These are phyloP conservation scores for Balakata baccata DNA, from an alignment of 345 rosid species.

Conservation along the genomic window DNA sequence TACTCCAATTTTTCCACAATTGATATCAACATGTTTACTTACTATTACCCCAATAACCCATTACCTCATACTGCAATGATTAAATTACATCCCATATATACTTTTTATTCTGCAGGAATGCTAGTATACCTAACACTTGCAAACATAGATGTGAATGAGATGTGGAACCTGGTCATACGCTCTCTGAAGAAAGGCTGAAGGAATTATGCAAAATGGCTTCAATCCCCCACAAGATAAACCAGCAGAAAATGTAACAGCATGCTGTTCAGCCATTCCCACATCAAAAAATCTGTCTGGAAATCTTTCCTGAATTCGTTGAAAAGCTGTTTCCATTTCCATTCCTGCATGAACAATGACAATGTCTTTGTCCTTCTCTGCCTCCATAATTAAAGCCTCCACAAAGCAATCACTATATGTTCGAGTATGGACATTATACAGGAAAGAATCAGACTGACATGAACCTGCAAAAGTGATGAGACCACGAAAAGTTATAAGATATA, in stretches of 20 bases:
- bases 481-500: neutral
- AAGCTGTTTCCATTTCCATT: conserved; percentile 66
- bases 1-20: neutral
- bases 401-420: conserved; percentile 81
- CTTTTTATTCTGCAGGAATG: neutral
- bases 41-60: neutral
- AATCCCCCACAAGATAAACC: conserved; percentile 89
- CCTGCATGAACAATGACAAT: conserved; percentile 83
- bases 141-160: neutral
- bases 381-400: conserved; percentile 65
- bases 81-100: neutral
- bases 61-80: neutral
- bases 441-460: conserved; percentile 23
- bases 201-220: conserved; percentile 88
- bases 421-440: conserved; percentile 27
- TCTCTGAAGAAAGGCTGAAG: conserved; percentile 85
- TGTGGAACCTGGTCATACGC: conserved; percentile 85
- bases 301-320: conserved; percentile 58
- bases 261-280: conserved; percentile 95
- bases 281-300: conserved; percentile 74
- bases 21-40: neutral
- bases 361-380: conserved; percentile 83
- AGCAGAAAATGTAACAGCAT: conserved; percentile 94
- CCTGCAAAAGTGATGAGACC: conserved; percentile 29
- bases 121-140: neutral